phyloP scores from a whole-genome alignment of 2,329 filamentous ascomycete species.

The Hirsutella thompsonii region DNA sequence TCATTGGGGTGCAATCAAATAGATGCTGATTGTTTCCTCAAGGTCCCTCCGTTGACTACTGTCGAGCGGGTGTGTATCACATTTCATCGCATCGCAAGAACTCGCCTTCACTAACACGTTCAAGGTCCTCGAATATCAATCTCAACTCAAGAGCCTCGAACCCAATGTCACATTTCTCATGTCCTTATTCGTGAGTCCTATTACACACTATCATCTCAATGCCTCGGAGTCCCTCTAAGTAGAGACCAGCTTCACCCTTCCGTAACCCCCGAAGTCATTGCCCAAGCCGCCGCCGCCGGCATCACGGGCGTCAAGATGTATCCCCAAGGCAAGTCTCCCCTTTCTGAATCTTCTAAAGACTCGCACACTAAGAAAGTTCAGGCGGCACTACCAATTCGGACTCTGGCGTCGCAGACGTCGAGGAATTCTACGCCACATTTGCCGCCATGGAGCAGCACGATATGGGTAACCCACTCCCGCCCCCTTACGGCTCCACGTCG shows the following conservation, averaged over 20 bases:
- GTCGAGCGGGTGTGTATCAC: slow-evolving; percentile 22
- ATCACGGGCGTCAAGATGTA: slow-evolving; percentile 64
- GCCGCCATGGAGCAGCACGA: slow-evolving; percentile 77
- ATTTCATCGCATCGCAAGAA: too few relatives aligned
- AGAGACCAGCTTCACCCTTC: slow-evolving; percentile 34
- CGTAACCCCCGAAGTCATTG: slow-evolving; percentile 56
- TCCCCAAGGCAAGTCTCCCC: slow-evolving; percentile 22
- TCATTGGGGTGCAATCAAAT: too few relatives aligned
- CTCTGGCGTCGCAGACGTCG: slow-evolving; percentile 57
- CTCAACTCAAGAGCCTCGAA: slow-evolving; percentile 44
- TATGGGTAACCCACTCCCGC: slow-evolving; percentile 10
- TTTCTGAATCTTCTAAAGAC: neutral
- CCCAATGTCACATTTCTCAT: slow-evolving; percentile 57
- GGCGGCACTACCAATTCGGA: slow-evolving; percentile 55
- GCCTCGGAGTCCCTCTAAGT: too few relatives aligned
- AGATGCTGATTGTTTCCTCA: too few relatives aligned
- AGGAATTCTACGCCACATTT: slow-evolving; percentile 66
- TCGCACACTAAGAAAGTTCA: too few relatives aligned
- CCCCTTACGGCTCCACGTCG: too few relatives aligned
- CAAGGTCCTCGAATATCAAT: slow-evolving; percentile 53
- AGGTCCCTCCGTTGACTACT: slow-evolving; percentile 45
- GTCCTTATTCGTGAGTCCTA: slow-evolving; percentile 29
- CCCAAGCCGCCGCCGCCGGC: slow-evolving; percentile 58
- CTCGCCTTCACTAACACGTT: too few relatives aligned
- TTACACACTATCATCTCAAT: neutral